Evolutionary conservation across 768 basidiomycete species (phyloP).

Genomic region (Pulveroboletus ravenelii): DNA sequence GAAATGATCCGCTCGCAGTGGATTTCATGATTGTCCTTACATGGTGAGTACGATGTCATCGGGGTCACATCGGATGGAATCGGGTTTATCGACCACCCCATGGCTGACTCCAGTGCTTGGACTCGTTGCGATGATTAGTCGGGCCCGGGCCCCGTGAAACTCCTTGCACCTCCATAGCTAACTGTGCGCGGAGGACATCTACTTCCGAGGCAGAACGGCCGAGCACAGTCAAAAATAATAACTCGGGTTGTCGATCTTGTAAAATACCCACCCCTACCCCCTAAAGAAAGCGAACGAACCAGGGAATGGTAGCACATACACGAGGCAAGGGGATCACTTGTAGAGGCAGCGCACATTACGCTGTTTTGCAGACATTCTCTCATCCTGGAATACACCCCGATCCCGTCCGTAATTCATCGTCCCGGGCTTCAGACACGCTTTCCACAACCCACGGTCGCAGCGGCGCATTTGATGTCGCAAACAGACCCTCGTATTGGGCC

Average conservation of each 20-base stretch:
- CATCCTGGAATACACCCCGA: no score
- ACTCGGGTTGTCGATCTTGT: background rate
- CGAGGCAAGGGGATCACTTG: background rate
- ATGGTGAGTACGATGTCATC: constrained; percentile 7
- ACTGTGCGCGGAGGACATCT: background rate
- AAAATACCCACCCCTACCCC: background rate
- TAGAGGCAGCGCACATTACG: background rate
- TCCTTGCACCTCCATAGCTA: background rate
- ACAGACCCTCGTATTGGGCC: background rate
- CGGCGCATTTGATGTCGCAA: background rate
- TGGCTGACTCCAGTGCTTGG: background rate
- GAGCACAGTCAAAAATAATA: no score
- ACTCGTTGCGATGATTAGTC: background rate
- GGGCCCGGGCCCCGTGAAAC: background rate
- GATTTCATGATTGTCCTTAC: constrained; percentile 3
- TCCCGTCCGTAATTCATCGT: background rate
- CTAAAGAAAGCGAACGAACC: background rate
- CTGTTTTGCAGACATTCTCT: no score
- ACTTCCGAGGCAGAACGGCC: background rate
- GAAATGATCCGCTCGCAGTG: no score
- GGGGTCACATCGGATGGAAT: constrained; percentile 2
- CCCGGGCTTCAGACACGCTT: background rate
- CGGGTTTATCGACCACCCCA: background rate
- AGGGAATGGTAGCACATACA: background rate
- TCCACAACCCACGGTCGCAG: background rate